Evolutionary conservation across 78 protist genomes (phyloP).

Genomic region (Dictyostelium capitatum): DNA sequence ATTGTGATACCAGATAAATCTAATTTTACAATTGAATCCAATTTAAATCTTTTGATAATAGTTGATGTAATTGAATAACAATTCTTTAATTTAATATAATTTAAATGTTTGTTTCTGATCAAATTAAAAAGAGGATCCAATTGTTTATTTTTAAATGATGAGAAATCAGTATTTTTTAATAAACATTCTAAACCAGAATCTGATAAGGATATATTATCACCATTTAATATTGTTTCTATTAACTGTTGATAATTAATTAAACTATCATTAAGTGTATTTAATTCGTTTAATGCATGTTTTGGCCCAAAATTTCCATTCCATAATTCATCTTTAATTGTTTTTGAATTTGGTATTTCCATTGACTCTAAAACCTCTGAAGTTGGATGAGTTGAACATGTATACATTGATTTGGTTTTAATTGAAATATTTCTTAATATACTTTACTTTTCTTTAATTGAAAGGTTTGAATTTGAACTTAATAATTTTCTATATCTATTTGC

Average conservation of each 20-base stretch:
- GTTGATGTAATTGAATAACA: too few species aligned
- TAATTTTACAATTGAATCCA: neutral
- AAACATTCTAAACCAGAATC: neutral
- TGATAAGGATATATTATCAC: too few species aligned
- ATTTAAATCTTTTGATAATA: neutral
- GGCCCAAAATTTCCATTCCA: neutral
- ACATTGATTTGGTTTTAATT: neutral
- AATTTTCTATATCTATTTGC: neutral
- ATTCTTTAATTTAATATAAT: too few species aligned
- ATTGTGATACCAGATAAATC: conserved; percentile 2
- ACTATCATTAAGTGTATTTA: too few species aligned
- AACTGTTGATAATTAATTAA: too few species aligned
- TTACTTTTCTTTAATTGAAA: neutral
- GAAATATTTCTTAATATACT: neutral
- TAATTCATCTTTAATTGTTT: neutral
- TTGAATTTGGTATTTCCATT: neutral
- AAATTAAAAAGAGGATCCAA: too few species aligned
- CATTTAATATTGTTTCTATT: too few species aligned
- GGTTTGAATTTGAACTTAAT: neutral
- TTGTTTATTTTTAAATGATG: too few species aligned
- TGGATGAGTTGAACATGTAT: neutral
- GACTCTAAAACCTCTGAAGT: neutral
- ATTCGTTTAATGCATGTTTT: neutral
- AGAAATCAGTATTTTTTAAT: too few species aligned
- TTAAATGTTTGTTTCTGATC: too few species aligned